Base-by-base conservation (phyloP, 2,329 filamentous ascomycete genomes). In the Cladophialophora bantiana region DNA sequence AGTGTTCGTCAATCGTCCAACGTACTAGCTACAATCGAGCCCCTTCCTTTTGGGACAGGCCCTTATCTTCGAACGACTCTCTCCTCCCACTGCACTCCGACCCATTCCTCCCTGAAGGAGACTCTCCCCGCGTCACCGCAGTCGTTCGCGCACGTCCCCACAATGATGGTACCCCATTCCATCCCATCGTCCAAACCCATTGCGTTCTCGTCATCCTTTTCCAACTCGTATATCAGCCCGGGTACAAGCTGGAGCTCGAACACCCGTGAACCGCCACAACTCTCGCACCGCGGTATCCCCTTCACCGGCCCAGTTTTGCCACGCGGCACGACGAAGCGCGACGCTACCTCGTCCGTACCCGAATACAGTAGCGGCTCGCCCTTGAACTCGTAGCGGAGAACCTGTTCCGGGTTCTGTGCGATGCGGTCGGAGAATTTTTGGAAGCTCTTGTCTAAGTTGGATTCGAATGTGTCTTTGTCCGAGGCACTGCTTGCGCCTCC, bases 51-150 rank as follows among this genome's bases (percentile, higher is more conserved):
- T 26, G 20, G 36, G 12, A 18, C 35, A 26, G 18, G 15, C 7
- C 6, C 9, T 70, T 18, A 73, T 52, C 71, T 73, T 68, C 65
- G 66, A 7, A 59, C 60, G 20, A 74, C 60, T 34, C 72, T 75
- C 78, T 97, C 94, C 80, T 99, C 95, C 95, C 94, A 99, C 79
- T 99, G 95, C 70, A 98, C 95, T 6, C 94, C 95, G n/a, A 87
- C 89, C 94, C 95, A 99, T 79, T 99, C 95, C 82, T 98, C 95
- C 18, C 93, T 75, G 79, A 96, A 98, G 1, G 89, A 92, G 0
- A 89, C 86, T 74, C 88, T 84, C 0, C 88, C 90, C 6, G 86
- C 85, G 5, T 78, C 78, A 15, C 88, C 86, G 76, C 95, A 98
- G 77, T 98, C 92, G 75, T 81, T 86, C 71, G 85, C 87, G 77